Conservation (phyloP, 2,329 filamentous ascomycete genomes). For the Penicillium sp. region DNA sequence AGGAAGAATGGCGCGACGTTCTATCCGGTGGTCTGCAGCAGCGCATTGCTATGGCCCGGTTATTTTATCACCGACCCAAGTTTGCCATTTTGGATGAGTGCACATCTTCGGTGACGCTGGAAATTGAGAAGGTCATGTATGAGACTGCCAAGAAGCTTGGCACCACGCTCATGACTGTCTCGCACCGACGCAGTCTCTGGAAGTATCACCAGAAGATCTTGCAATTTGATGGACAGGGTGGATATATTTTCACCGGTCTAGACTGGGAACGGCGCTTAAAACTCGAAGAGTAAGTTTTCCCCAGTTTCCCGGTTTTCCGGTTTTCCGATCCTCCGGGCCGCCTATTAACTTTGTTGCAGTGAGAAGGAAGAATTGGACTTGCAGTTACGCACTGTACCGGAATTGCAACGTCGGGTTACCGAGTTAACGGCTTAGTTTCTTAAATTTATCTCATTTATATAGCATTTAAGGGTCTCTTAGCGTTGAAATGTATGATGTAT, state of each 20-base stretch:
- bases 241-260: conserved; percentile 83
- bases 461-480: neutral
- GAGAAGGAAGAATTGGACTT: conserved; percentile 94
- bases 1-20: conserved; percentile 95
- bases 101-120: conserved; percentile 89
- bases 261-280: conserved; percentile 82
- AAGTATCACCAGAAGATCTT: conserved; percentile 93
- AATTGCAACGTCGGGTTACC: conserved; percentile 78
- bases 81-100: conserved; percentile 98
- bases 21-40: conserved; percentile 91
- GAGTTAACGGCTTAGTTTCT: conserved; percentile 61
- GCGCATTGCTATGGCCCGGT: conserved; percentile 90
- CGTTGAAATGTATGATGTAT: conserved; percentile 8
- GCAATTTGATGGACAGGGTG: conserved; percentile 93
- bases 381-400: conserved; percentile 78
- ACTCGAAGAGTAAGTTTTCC: conserved; percentile 70
- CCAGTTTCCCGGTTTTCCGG: neutral
- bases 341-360: conserved; percentile 37
- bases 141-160: conserved; percentile 88
- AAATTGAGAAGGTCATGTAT: conserved; percentile 95
- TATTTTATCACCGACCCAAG: conserved; percentile 89
- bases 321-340: neutral
- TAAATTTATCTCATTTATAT: neutral
- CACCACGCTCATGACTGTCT: conserved; percentile 96
- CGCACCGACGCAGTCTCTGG: conserved; percentile 87